phyloP scores from a whole-genome alignment of 139 green algal species.

The Chlamydomonas schloesseri region DNA sequence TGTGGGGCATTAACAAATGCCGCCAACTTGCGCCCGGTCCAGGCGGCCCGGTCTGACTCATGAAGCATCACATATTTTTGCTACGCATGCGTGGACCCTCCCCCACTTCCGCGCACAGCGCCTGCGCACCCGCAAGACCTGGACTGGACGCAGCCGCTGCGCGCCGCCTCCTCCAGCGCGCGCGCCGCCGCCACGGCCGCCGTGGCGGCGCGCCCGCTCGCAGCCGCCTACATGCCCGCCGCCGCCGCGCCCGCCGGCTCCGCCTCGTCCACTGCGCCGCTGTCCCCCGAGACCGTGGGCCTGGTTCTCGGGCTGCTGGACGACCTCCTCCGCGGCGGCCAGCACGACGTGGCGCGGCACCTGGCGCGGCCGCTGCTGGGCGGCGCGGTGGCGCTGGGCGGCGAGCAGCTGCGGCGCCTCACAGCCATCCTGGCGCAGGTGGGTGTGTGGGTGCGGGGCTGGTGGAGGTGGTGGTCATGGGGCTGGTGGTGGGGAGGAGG shows the following conservation, averaged over 20 bases:
- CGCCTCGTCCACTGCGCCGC: neutral
- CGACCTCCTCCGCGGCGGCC: slow-evolving; percentile 7
- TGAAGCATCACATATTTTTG: no score
- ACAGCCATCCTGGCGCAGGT: slow-evolving; percentile 13
- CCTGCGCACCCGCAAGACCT: slow-evolving; percentile 42
- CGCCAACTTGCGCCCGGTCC: no score
- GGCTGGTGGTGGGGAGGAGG: neutral
- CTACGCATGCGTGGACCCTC: no score
- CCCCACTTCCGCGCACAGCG: no score
- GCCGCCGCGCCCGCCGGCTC: neutral
- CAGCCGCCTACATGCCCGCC: neutral
- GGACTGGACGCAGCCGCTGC: slow-evolving; percentile 56
- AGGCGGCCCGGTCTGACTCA: no score
- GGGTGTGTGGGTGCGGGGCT: neutral
- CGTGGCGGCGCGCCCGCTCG: neutral
- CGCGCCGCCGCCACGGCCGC: neutral
- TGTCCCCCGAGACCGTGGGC: neutral
- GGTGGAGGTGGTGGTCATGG: neutral
- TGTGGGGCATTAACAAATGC: no score
- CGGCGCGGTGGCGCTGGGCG: neutral
- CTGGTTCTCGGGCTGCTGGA: slow-evolving; percentile 43
- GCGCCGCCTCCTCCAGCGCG: slow-evolving; percentile 9
- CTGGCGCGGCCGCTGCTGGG: slow-evolving; percentile 32
- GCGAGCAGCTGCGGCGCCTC: slow-evolving; percentile 10
- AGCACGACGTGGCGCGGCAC: slow-evolving; percentile 33